Base-by-base conservation (phyloP, 257 asterid species). In the Ehretia macrophylla region DNA sequence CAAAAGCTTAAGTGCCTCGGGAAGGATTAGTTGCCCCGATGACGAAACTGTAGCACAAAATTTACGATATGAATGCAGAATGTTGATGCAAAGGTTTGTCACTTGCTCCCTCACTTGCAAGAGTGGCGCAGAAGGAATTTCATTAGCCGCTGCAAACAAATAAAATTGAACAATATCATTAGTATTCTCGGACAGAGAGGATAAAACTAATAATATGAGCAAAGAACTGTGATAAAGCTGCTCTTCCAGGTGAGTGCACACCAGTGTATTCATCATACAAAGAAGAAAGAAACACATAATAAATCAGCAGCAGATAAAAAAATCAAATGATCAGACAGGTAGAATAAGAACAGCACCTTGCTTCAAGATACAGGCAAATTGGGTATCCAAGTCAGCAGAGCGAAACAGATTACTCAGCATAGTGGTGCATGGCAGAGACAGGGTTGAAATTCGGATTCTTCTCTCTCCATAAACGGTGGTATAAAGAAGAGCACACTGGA, bases 11-110 rank as follows among this genome's bases (percentile, higher is more conserved):
- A 93, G 99, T 42, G 95, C 97, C 82, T 93, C 99, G 4, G 99
- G 99, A 74, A 93, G 81, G 65, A 93, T 85, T 66, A 93, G 97
- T 71, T 93, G 99, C 51, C 99, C 99, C 11, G 95, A 71, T 10
- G 99, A 85, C 19, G 99, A 81, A 32, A 85, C 99, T 14, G 97
- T 86, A 22, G 99, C 96, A 70, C 99, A 93, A 66, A 81, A 93
- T 77, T 93, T 93, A 59, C 99, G 86, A 62, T 93, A 93, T 1
- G 99, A 87, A 66, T 81, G 84, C 70, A 93, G 77, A 68, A 93
- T 83, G 77, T 86, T 93, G 80, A 89, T 82, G 79, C 99, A 86
- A 72, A 79, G 72, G 75, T 75, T 87, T 49, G 94, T 93, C 32
- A 83, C 95, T 72, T 93, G 96, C 71, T 89, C 99, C 70, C 94